Evolutionary conservation across 306 rosid species (phyloP), one percentile per base, ranked within the genome.

Genomic region (Quercus mongolica): DNA sequence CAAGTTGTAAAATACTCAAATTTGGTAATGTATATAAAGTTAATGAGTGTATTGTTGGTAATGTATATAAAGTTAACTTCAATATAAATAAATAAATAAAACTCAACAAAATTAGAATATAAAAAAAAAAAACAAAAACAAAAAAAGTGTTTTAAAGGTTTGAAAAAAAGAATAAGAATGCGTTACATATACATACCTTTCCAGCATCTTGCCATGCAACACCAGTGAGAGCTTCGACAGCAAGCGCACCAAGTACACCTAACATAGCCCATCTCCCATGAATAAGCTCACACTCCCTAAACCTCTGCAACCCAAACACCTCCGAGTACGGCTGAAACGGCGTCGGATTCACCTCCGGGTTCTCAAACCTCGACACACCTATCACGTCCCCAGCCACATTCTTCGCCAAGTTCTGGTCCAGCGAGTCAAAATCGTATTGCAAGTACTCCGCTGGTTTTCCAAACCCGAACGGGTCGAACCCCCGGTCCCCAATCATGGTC

Each of bases 131-230:
- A 5, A 5, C 0, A 30, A 3, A 3, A 5, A 33, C 1, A 6
- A 38, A 2, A 8, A 8, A 0, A 8, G 46, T 7, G 46, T 38
- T 38, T 7, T 7, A 7, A 38, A 8, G 11, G 46, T 38, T 38
- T 38, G 11, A 7, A 21, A 58, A 26, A 21, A 10, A 1, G 11
- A 58, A n/a, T 55, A 79, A 33, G 3, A 57, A 56, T 20, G 46
- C 69, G 20, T 0, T 12, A 8, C 46, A 41, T 41, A 38, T 7
- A 6, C 0, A 28, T 80, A 93, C 96, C 97, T 93, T 91, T 81
- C 97, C 97, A 15, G 97, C 96, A 82, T 93, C 96, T 67, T 91
- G 97, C 97, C 97, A 93, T 4, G 97, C 76, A 46, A 93, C 94
- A 0, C 97, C 96, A 2, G 96, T 88, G 77, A 91, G 81, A 1